Evolutionary conservation across 805 yeast species (phyloP), one percentile per base, ranked within the genome.

Genomic region (Saccharomycopsis amapae): DNA sequence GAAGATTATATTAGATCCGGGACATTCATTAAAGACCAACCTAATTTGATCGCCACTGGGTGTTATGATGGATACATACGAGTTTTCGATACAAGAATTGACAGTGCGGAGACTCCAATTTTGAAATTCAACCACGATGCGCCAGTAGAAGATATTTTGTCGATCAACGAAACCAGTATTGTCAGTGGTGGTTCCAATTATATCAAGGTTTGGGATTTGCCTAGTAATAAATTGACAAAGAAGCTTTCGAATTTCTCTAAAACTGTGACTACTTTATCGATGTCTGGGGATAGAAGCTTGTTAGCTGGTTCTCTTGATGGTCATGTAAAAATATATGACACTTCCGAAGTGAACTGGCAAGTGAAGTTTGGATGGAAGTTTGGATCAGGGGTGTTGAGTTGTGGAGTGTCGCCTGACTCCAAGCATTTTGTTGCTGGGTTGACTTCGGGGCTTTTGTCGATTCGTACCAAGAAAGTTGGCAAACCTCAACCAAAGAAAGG

Each of bases 341-440:
- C 85, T 32, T 65, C 75, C 23, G 74, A 81, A 19, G 59, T 75
- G 34, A 74, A 76, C 55, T 89, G 90, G 86, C 84, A 82, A 50
- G 96, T 90, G 50, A 85, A 83, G 61, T 90, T 88, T 61, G 97
- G 97, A 40, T 90, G 97, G 97, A 90, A 89, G 64, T 90, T 85
- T 59, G 96, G 96, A 30, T 87, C 90, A 20, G 95, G 95, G 33
- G 96, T 93, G 0, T 69, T 93, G 55, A 72, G 86, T 56, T 80
- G 95, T 60, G 97, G 89, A 12, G 82, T 86, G 9, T 86, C 96
- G 6, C 97, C 97, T 23, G 76, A 80, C 53, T 56, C 78, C 55
- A 83, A 85, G 66, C 97, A 93, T 67, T 73, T 93, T 53, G 96
- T 86, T 31, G 85, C 93, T 13, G 98, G 98, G 41, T 73, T 93